These are phyloP conservation scores for Boletales sp. DNA, from an alignment of 768 basidiomycete species.

Conservation along the genomic window DNA sequence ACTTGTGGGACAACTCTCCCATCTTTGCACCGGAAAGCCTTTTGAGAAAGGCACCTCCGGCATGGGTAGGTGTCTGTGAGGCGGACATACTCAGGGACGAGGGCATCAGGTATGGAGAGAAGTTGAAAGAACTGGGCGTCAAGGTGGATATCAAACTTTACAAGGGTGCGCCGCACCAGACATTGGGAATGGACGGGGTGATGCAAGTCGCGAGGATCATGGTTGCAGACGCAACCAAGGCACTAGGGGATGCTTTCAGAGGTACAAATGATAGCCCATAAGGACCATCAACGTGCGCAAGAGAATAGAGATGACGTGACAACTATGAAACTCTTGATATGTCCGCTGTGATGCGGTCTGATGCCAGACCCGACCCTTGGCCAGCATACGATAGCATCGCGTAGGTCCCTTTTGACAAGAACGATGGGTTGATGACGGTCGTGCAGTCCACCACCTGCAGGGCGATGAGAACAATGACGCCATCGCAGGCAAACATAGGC, in stretches of 20 bases:
- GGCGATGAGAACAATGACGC: neutral
- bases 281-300: neutral
- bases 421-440: conserved; percentile 83
- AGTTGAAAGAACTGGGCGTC: conserved; percentile 49
- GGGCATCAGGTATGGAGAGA: conserved; percentile 60
- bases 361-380: conserved; percentile 21
- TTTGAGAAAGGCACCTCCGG: conserved; percentile 47
- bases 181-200: conserved; percentile 65
- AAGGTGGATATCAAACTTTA: conserved; percentile 54
- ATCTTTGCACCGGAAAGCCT: conserved; percentile 60
- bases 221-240: conserved; percentile 20
- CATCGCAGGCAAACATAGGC: neutral
- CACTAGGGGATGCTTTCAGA: conserved; percentile 17
- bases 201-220: conserved; percentile 11
- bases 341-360: conserved; percentile 27
- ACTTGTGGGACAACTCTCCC: conserved; percentile 68
- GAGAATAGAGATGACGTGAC: neutral
- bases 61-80: conserved; percentile 64
- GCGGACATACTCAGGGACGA: conserved; percentile 66
- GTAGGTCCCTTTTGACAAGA: conserved; percentile 59
- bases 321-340: conserved; percentile 25
- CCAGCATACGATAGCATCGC: conserved; percentile 40
- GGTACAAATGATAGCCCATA: neutral
- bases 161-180: conserved; percentile 58
- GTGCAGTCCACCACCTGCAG: conserved; percentile 73